Evolutionary conservation across 179 eudicot species (phyloP), one percentile per base, ranked within the genome.

Genomic region (Corrigiola litoralis): DNA sequence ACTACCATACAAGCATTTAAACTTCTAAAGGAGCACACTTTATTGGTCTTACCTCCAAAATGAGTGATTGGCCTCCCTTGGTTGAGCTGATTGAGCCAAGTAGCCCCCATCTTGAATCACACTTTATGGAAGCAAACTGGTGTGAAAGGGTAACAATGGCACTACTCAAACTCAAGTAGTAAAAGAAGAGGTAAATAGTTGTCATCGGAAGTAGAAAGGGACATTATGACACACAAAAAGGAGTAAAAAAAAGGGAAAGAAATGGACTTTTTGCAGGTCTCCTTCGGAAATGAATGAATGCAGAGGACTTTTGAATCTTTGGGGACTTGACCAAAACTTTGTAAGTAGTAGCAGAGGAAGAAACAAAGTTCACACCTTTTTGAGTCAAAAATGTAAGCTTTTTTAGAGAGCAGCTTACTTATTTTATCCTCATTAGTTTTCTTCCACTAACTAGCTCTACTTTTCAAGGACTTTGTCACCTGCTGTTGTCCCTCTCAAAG

Each of bases 41-140:
- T 75, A 29, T 12, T 63, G 49, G 49, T 75, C 78, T 77, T 80
- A 82, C 89, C 86, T 79, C 45, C 51, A 52, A 54, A 63, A 45
- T 40, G 40, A 21, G 42, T 61, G 67, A 66, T 46, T 52, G 72
- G 71, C 46, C n/a, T 9, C 37, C 58, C 54, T 37, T 33, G 29
- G 31, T 51, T 46, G 59, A 76, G 76, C 57, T 33, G 71, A 51
- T 40, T 49, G 32, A 34, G 74, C 68, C 73, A 71, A 71, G 16
- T 23, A 13, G 44, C 56, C 59, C 13, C 48, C 74, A 63, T 71
- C 21, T 63, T 52, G 2, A 42, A 14, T 63, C 45, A 61, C 34
- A 33, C 16, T 63, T 44, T 32, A 48, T n/a, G 5, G 23, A 13
- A 34, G 36, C 49, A 40, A 16, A 48, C 21, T 48, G 27, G 13